Conservation (phyloP, 495 filamentous ascomycete genomes). For the Massariosphaeria phaeospora region DNA sequence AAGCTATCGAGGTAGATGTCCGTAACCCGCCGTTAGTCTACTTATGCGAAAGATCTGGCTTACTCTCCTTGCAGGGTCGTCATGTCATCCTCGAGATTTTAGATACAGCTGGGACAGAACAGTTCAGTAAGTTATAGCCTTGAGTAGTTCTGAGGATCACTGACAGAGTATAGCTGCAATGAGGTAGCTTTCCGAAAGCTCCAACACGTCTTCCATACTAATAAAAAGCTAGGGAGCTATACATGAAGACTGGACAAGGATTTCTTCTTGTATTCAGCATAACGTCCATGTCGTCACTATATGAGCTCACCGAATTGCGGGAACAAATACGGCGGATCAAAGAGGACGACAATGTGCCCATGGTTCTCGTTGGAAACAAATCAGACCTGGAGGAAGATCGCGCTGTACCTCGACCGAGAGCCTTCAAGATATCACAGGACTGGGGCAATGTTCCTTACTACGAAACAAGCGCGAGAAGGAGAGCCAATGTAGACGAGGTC, state of each 20-base stretch:
- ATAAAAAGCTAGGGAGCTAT: slow-evolving; percentile 21
- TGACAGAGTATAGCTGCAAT: slow-evolving; percentile 51
- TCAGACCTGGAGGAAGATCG: slow-evolving; percentile 91
- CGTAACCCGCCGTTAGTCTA: slow-evolving; percentile 35
- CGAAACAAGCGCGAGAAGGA: slow-evolving; percentile 79
- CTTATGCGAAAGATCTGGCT: neutral
- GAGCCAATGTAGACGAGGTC: slow-evolving; percentile 90
- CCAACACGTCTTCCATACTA: neutral
- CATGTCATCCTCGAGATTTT: slow-evolving; percentile 96
- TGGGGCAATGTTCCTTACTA: slow-evolving; percentile 94
- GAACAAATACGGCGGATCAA: slow-evolving; percentile 98
- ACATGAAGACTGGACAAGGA: slow-evolving; percentile 87
- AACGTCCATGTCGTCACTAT: slow-evolving; percentile 76
- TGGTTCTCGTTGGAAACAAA: slow-evolving; percentile 98
- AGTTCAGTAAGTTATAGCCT: slow-evolving; percentile 71
- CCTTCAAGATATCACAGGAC: slow-evolving; percentile 77
- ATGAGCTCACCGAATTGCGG: slow-evolving; percentile 79
- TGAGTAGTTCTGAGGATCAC: neutral
- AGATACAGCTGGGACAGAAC: slow-evolving; percentile 95
- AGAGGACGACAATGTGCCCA: slow-evolving; percentile 82
- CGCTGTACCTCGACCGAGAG: slow-evolving; percentile 71
- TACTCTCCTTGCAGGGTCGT: slow-evolving; percentile 58
- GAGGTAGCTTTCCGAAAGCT: slow-evolving; percentile 49
- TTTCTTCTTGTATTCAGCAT: slow-evolving; percentile 98
- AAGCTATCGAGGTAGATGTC: slow-evolving; percentile 92